These are phyloP conservation scores for Trametopsis cervina DNA, from an alignment of 768 basidiomycete species.

Conservation along the genomic window DNA sequence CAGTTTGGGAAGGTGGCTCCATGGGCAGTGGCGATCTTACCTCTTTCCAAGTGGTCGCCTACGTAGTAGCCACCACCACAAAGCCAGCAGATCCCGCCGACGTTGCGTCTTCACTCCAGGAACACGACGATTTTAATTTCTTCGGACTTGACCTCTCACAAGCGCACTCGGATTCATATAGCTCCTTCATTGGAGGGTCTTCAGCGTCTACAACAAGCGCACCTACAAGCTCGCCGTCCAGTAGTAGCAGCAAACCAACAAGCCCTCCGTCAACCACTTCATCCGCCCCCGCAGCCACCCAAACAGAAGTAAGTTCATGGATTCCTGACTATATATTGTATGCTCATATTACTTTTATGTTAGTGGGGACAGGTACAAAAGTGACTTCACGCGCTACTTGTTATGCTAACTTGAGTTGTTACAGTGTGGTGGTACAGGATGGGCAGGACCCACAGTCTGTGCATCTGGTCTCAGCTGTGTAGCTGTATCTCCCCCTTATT, in stretches of 20 bases:
- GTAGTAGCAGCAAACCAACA: too few relatives aligned
- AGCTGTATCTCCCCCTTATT: conserved; percentile 21
- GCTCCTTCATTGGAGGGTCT: conserved; percentile 14
- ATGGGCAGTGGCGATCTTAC: conserved; percentile 20
- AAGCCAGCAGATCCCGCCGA: conserved; percentile 19
- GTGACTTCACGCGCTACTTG: not conserved
- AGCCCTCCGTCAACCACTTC: conserved; percentile 2
- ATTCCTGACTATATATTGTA: not conserved
- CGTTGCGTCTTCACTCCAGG: conserved; percentile 22
- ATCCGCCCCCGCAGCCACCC: conserved; percentile 4
- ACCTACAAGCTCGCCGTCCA: not conserved
- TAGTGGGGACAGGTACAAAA: conserved; percentile 20
- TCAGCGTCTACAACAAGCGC: not conserved
- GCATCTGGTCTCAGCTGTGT: conserved; percentile 17
- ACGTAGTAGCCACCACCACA: conserved; percentile 19
- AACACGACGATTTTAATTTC: conserved; percentile 24
- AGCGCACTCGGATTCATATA: conserved; percentile 19
- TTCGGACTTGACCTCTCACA: conserved; percentile 21
- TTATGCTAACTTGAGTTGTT: not conserved
- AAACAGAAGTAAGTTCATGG: conserved; percentile 15
- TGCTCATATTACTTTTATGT: not conserved
- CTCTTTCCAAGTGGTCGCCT: conserved; percentile 20
- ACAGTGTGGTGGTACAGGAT: conserved; percentile 19
- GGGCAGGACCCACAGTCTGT: conserved; percentile 16
- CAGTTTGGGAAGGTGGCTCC: conserved; percentile 23